Conservation (phyloP, 2,329 filamentous ascomycete species). For the Zasmidium citrigriseum region DNA sequence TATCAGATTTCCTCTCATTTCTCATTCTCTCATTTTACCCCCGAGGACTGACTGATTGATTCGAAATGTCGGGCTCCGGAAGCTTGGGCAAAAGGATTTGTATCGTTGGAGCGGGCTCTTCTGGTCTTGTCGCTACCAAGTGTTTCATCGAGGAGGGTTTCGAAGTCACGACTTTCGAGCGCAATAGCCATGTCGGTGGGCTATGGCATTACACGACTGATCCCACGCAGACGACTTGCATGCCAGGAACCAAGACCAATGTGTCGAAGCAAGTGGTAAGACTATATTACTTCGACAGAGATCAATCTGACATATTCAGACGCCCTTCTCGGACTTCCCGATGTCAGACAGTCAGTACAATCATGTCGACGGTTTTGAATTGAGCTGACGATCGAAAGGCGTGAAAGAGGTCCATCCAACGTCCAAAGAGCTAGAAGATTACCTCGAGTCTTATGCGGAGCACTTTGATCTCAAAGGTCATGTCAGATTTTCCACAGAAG, state of each 20-base stretch:
- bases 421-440: slow-evolving; percentile 19
- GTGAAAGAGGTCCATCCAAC: neutral
- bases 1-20: neutral
- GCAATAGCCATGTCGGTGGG: slow-evolving; percentile 41
- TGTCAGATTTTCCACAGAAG: slow-evolving; percentile 24
- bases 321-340: neutral
- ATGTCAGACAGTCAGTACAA: neutral
- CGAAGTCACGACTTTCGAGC: slow-evolving; percentile 40
- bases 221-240: slow-evolving; percentile 33
- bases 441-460: slow-evolving; percentile 43
- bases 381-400: slow-evolving; percentile 12
- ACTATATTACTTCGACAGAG: neutral
- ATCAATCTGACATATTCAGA: neutral
- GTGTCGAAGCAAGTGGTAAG: neutral
- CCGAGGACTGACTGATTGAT: neutral
- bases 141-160: slow-evolving; percentile 46
- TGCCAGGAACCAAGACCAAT: slow-evolving; percentile 31
- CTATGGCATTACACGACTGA: slow-evolving; percentile 45
- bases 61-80: no score
- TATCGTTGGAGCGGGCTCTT: slow-evolving; percentile 4
- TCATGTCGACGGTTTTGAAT: neutral
- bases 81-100: slow-evolving; percentile 1
- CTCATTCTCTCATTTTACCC: neutral
- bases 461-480: slow-evolving; percentile 39
- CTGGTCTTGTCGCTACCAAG: slow-evolving; percentile 29